Conservation (phyloP, 2,329 filamentous ascomycete genomes). For the Pyrenophora teres region DNA sequence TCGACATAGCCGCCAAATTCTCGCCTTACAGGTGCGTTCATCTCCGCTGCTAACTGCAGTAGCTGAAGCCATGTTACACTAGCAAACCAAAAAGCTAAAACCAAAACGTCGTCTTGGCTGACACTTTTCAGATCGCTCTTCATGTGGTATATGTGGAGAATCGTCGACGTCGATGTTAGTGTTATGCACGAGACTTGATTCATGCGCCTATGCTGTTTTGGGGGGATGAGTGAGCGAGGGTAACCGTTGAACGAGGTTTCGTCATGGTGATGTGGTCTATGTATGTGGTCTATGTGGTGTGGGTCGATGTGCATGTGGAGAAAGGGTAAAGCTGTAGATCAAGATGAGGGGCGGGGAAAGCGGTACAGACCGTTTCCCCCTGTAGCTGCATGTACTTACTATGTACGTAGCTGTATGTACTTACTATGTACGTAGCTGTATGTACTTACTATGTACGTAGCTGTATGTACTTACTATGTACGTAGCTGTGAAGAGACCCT, state of each 20-base stretch:
- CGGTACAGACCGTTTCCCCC: too few species aligned
- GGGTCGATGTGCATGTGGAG: not conserved
- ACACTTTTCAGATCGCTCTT: conserved; percentile 70
- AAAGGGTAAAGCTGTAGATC: not conserved
- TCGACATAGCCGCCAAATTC: conserved; percentile 78
- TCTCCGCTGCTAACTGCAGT: conserved; percentile 10
- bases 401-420: too few species aligned
- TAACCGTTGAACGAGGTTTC: not conserved
- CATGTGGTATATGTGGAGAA: conserved; percentile 99
- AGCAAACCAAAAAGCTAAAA: not conserved
- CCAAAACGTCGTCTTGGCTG: too few species aligned
- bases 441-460: too few species aligned
- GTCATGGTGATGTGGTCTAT: not conserved
- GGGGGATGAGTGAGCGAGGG: too few species aligned
- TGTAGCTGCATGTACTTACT: too few species aligned
- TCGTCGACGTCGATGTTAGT: conserved; percentile 75
- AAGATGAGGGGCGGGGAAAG: too few species aligned
- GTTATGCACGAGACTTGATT: conserved; percentile 48
- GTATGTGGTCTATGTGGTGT: not conserved
- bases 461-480: too few species aligned
- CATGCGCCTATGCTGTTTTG: too few species aligned
- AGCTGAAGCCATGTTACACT: not conserved
- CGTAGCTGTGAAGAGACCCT: too few species aligned
- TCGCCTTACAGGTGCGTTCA: conserved; percentile 71
- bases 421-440: too few species aligned